Percentiles rank a stretch among this genome's conserved stretches.
phyloP scores from a whole-genome alignment of 106 monocot species.

The Apostasia ramifera region DNA sequence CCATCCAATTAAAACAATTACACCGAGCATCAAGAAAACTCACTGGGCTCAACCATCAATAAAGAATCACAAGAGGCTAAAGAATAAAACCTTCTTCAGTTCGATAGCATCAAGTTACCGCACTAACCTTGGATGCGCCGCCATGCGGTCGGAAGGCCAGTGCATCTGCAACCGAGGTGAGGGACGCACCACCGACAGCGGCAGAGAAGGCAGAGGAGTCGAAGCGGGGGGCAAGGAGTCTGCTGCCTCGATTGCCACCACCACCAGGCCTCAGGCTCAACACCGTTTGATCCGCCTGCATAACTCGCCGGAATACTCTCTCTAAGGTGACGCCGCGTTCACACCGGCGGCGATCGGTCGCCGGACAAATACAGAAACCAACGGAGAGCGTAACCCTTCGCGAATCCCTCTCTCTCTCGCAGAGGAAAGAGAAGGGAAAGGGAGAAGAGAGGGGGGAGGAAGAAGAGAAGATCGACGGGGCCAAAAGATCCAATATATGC shows the following conservation, averaged over 20 bases:
- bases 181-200: background rate
- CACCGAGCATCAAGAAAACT: constrained; percentile 1
- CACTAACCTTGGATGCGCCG: constrained; percentile 21
- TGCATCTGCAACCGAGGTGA: constrained; percentile 10
- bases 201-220: constrained; percentile 35
- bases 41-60: background rate
- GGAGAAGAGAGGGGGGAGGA: background rate
- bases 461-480: background rate
- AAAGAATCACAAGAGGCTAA: background rate
- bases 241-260: constrained; percentile 53
- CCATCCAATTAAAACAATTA: background rate
- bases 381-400: background rate
- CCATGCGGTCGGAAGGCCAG: constrained; percentile 41
- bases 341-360: constrained; percentile 8
- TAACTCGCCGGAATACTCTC: constrained; percentile 30
- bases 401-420: constrained; percentile 3
- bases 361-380: background rate
- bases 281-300: constrained; percentile 78
- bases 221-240: constrained; percentile 37
- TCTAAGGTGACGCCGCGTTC: background rate
- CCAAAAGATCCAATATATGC: constrained; percentile 4
- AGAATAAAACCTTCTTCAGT: background rate
- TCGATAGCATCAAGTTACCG: constrained; percentile 1
- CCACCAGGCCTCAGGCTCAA: constrained; percentile 74
- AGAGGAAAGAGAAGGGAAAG: background rate